These are phyloP conservation scores for Fusarium phyllophilum DNA, from an alignment of 2,329 filamentous ascomycete species.

Conservation along the genomic window DNA sequence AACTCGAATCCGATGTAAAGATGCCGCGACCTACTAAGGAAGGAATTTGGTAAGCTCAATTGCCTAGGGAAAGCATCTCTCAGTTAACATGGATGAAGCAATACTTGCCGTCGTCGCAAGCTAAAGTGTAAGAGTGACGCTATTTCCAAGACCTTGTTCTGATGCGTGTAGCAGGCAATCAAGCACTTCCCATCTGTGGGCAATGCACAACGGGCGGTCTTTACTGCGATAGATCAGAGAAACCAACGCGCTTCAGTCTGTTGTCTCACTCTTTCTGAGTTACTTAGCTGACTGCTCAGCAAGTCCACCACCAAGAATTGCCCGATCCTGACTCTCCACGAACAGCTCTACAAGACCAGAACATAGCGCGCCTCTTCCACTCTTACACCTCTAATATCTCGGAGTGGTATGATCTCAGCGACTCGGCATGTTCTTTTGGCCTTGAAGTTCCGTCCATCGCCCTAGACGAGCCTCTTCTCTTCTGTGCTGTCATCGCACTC, in stretches of 20 bases:
- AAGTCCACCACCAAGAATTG: conserved; percentile 18
- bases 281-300: neutral
- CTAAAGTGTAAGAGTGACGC: conserved; percentile 45
- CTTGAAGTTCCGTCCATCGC: conserved; percentile 50
- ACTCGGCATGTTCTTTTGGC: conserved; percentile 49
- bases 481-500: conserved; percentile 57
- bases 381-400: conserved; percentile 54
- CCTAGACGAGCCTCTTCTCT: conserved; percentile 53
- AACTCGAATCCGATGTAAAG: too few relatives aligned
- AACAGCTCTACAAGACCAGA: conserved; percentile 44
- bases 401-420: conserved; percentile 60
- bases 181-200: conserved; percentile 47
- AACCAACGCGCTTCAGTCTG: conserved; percentile 25
- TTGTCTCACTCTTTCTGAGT: neutral
- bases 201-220: conserved; percentile 46
- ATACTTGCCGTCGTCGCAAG: conserved; percentile 52
- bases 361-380: conserved; percentile 51
- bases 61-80: fast-evolving
- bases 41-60: conserved; percentile 24
- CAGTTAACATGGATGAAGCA: conserved; percentile 34
- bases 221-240: conserved; percentile 49
- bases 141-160: neutral
- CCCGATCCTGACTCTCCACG: conserved; percentile 38
- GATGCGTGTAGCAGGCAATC: conserved; percentile 43
- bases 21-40: conserved; percentile 42